A percentile compares a stretch with the other conserved stretches of the same genome.
phyloP scores from a whole-genome alignment of 805 yeast genomes.

The Pichia insulana region DNA sequence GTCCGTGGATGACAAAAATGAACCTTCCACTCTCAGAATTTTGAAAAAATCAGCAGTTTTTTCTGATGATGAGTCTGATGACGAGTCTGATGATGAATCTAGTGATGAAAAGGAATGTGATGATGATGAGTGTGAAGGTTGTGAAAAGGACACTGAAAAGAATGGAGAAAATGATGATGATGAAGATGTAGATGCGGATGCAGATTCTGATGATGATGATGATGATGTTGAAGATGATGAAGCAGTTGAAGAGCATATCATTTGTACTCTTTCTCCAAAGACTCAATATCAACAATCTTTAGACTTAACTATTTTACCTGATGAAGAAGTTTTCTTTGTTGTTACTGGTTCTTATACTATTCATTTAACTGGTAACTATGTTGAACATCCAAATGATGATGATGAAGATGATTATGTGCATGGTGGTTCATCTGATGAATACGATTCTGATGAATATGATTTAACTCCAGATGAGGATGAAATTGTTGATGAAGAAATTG shows the following conservation, averaged over 20 bases:
- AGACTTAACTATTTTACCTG: conserved; percentile 84
- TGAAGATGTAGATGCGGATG: too few species aligned
- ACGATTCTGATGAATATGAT: conserved; percentile 50
- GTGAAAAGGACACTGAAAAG: conserved; percentile 24
- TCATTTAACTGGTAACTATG: conserved; percentile 89
- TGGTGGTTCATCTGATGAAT: conserved; percentile 38
- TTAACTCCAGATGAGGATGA: conserved; percentile 76
- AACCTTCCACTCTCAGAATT: conserved; percentile 85
- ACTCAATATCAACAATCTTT: conserved; percentile 80
- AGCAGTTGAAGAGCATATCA: conserved; percentile 73
- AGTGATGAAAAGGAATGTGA: conserved; percentile 38
- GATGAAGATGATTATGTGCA: conserved; percentile 45
- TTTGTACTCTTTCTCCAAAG: conserved; percentile 87
- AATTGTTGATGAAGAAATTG: conserved; percentile 36
- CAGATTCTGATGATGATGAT: conserved; percentile 43
- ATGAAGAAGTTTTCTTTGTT: conserved; percentile 88
- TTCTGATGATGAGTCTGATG: conserved; percentile 38
- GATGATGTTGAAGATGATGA: conserved; percentile 58
- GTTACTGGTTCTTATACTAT: conserved; percentile 94
- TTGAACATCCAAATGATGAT: conserved; percentile 88
- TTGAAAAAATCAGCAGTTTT: conserved; percentile 52
- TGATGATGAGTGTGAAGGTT: conserved; percentile 29
- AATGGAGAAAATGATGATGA: conserved; percentile 30
- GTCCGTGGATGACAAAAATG: conserved; percentile 67
- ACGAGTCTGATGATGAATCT: conserved; percentile 40